Evolutionary conservation across 768 basidiomycete genomes (phyloP).

Genomic region (Cyclocybe cylindracea): DNA sequence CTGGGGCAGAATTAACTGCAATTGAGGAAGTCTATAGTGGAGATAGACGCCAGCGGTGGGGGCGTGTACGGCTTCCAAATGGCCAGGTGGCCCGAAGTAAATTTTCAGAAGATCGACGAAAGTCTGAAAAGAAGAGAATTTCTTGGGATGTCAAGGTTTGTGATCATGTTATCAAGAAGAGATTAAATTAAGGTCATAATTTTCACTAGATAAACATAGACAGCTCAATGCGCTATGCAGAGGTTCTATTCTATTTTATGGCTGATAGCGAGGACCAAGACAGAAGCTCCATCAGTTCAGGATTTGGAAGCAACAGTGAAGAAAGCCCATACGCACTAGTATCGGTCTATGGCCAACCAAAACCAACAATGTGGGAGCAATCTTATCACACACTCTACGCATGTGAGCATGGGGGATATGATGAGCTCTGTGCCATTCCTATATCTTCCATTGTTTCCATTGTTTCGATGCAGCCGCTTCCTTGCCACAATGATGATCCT

Average conservation of each 20-base stretch:
- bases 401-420: constrained; percentile 10
- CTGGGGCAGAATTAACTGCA: constrained; percentile 4
- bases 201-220: too few species aligned
- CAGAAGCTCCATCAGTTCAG: not conserved
- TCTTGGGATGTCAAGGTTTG: constrained; percentile 22
- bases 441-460: constrained; percentile 17
- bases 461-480: constrained; percentile 24
- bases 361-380: constrained; percentile 11
- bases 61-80: constrained; percentile 34
- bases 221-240: constrained; percentile 9
- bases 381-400: constrained; percentile 15
- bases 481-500: too few species aligned
- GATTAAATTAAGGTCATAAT: too few species aligned
- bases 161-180: too few species aligned
- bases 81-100: constrained; percentile 34
- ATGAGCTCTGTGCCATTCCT: constrained; percentile 6
- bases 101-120: constrained; percentile 28
- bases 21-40: not conserved
- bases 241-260: constrained; percentile 22
- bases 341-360: constrained; percentile 16
- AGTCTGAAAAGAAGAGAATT: constrained; percentile 9
- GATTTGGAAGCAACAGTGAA: not conserved
- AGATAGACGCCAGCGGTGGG: constrained; percentile 25
- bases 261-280: not conserved
- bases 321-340: constrained; percentile 10